Conservation (phyloP, 257 asterid species). For the Salvia miltiorrhiza region DNA sequence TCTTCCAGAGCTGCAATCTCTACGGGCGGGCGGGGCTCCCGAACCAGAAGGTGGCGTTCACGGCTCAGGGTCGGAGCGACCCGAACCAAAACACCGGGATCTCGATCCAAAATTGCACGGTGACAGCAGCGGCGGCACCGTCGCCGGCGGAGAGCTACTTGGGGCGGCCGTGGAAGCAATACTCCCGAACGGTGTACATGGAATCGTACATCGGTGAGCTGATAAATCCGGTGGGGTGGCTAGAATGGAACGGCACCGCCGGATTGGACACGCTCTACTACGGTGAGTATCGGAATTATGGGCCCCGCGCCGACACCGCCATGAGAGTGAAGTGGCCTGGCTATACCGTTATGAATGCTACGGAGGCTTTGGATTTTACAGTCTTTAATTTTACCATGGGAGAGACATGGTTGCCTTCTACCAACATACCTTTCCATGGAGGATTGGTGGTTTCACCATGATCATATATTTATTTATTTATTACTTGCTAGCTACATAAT, state of each 20-base stretch:
- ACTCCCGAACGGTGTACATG: conserved; percentile 53
- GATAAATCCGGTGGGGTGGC: conserved; percentile 51
- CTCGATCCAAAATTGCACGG: conserved; percentile 24
- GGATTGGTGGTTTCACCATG: too few relatives aligned
- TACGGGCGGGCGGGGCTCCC: conserved; percentile 1
- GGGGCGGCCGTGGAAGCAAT: conserved; percentile 72
- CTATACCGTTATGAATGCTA: conserved; percentile 28
- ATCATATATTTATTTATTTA: neutral
- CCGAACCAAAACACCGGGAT: conserved; percentile 30
- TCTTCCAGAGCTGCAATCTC: conserved; percentile 26
- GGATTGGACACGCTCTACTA: conserved; percentile 55
- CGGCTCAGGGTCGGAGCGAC: conserved; percentile 28
- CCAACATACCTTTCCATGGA: conserved; percentile 41
- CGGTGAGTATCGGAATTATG: conserved; percentile 52
- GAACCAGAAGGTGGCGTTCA: conserved; percentile 18
- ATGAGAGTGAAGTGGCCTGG: conserved; percentile 62
- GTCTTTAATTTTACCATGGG: conserved; percentile 43
- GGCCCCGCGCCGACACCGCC: conserved; percentile 46
- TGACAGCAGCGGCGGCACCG: neutral
- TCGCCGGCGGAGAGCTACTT: conserved; percentile 23
- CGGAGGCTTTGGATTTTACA: conserved; percentile 51
- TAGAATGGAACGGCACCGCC: conserved; percentile 40
- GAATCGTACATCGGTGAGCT: conserved; percentile 37
- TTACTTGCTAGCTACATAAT: too few relatives aligned
- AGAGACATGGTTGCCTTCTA: conserved; percentile 44